Percentiles rank a stretch among this genome's conserved stretches.
phyloP scores from a whole-genome alignment of 2,329 filamentous ascomycete species.

The Rutstroemia sp. region DNA sequence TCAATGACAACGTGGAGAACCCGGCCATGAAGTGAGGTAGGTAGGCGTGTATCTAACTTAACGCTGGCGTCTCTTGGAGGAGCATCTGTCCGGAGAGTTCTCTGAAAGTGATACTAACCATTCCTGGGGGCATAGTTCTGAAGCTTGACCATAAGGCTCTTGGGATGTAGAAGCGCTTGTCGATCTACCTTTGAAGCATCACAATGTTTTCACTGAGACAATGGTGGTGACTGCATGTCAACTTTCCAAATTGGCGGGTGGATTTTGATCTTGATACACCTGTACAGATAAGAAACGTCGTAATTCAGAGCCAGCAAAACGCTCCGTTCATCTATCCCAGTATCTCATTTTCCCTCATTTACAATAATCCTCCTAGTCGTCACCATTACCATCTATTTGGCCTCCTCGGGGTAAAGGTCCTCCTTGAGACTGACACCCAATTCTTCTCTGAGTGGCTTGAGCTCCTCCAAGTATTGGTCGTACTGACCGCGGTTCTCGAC shows the following conservation, averaged over 20 bases:
- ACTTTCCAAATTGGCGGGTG: conserved; percentile 12
- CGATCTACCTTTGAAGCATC: no score
- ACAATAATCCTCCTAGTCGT: conserved; percentile 15
- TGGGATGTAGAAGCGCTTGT: no score
- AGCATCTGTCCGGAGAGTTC: no score
- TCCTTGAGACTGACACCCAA: conserved; percentile 88
- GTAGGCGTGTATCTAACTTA: no score
- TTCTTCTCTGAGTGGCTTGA: conserved; percentile 88
- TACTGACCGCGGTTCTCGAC: conserved; percentile 98
- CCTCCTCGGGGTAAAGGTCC: conserved; percentile 73
- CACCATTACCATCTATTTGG: conserved; percentile 22
- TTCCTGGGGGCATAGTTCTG: no score
- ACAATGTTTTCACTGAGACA: neutral
- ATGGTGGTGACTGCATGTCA: neutral
- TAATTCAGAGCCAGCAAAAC: conserved; percentile 19
- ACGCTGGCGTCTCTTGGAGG: no score
- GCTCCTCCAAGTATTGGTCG: conserved; percentile 89
- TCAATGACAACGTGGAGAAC: no score
- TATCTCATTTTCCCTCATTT: conserved; percentile 18
- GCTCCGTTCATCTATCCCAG: conserved; percentile 16
- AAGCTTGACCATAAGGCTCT: no score
- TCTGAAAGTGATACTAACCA: no score
- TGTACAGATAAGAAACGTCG: conserved; percentile 27
- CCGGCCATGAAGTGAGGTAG: no score
- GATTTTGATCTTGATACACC: conserved; percentile 30